Percentiles rank a stretch among this genome's conserved stretches.
These are phyloP conservation scores for Alternaria sp. DNA, from an alignment of 2,329 filamentous ascomycete species.

Conservation along the genomic window DNA sequence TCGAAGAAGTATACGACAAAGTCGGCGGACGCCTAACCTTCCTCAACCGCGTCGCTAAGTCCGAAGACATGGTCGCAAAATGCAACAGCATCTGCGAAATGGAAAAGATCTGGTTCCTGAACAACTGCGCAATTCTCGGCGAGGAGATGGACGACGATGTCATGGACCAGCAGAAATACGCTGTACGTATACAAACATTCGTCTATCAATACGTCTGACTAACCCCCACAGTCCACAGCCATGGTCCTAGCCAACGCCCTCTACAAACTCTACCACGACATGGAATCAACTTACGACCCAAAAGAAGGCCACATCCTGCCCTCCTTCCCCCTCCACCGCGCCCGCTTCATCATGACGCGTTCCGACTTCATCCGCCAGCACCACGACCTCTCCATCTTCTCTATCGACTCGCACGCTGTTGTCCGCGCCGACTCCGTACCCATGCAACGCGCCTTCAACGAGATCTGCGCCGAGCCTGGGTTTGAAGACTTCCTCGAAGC, in stretches of 20 bases:
- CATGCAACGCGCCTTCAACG: conserved; percentile 90
- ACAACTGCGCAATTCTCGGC: conserved; percentile 77
- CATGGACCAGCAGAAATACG: conserved; percentile 97
- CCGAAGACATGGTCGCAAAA: conserved; percentile 76
- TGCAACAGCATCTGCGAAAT: conserved; percentile 74
- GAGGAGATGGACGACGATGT: conserved; percentile 91
- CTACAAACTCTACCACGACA: conserved; percentile 79
- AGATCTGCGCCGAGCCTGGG: conserved; percentile 77
- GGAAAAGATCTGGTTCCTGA: conserved; percentile 81
- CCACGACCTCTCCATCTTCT: conserved; percentile 94
- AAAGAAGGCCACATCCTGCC: conserved; percentile 77
- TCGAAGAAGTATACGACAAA: conserved; percentile 82
- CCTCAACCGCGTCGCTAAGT: conserved; percentile 88
- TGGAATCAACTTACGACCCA: conserved; percentile 67
- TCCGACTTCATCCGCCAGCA: conserved; percentile 93
- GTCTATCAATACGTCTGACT: background rate
- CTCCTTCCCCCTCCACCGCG: conserved; percentile 60
- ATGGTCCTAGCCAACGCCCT: conserved; percentile 93
- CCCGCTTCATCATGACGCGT: conserved; percentile 84
- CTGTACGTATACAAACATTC: conserved; percentile 62
- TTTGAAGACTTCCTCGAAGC: conserved; percentile 84
- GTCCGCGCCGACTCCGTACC: conserved; percentile 94
- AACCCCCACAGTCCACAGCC: conserved; percentile 70
- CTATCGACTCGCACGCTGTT: conserved; percentile 84
- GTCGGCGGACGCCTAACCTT: conserved; percentile 90